Evolutionary conservation across 371 early-diverging fungal species (phyloP).

Genomic region (Conidiobolus incongruus): DNA sequence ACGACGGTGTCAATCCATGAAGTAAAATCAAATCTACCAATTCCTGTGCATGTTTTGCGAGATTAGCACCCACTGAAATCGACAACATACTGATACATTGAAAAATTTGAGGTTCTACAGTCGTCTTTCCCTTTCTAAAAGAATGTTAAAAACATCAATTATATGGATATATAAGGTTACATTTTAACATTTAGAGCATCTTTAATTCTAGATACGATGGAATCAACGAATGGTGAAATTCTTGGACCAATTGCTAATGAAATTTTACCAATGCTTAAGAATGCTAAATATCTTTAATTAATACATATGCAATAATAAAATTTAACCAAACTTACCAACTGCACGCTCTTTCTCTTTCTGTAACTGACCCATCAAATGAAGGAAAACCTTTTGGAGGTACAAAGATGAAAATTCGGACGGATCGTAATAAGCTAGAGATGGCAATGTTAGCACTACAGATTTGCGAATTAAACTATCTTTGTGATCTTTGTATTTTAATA

Average conservation of each 20-base stretch:
- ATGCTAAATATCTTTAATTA: conserved; percentile 20
- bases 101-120: conserved; percentile 42
- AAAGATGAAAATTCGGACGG: conserved; percentile 46
- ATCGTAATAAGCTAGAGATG: conserved; percentile 64
- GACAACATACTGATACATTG: conserved; percentile 77
- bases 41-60: conserved; percentile 70
- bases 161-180: too few species aligned
- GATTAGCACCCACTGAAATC: conserved; percentile 66
- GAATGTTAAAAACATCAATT: too few species aligned
- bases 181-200: background rate
- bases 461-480: conserved; percentile 58
- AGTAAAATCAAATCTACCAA: conserved; percentile 80
- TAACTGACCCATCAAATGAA: conserved; percentile 45
- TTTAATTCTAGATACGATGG: background rate
- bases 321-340: conserved; percentile 15
- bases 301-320: background rate
- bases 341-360: conserved; percentile 58
- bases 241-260: conserved; percentile 60
- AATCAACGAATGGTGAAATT: conserved; percentile 53
- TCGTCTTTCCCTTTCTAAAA: conserved; percentile 2
- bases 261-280: conserved; percentile 68
- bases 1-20: conserved; percentile 57
- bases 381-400: conserved; percentile 52
- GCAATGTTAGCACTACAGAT: conserved; percentile 65
- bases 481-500: conserved; percentile 57